Percentiles rank a stretch among this genome's conserved stretches.
Conservation (phyloP, 129 eudicot species). For the Centaurea solstitialis region DNA sequence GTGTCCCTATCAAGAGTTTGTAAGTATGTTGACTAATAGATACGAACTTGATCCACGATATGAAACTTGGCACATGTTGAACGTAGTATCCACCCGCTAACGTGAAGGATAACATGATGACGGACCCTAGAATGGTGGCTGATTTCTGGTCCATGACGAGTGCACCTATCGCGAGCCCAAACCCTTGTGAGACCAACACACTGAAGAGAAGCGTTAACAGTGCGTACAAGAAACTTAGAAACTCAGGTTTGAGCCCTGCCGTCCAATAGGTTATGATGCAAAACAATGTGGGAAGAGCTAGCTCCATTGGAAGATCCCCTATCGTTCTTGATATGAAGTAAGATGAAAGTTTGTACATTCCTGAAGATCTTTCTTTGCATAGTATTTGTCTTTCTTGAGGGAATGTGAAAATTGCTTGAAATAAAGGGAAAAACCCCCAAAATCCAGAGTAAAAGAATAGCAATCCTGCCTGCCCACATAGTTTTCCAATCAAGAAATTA, state of each 20-base stretch:
- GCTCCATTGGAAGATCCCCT: constrained; percentile 81
- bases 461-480: constrained; percentile 62
- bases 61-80: constrained; percentile 67
- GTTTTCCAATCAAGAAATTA: neutral
- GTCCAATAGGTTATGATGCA: constrained; percentile 69
- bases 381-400: constrained; percentile 79
- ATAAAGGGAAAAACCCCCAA: constrained; percentile 80
- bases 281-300: constrained; percentile 71
- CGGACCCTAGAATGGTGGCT: constrained; percentile 67
- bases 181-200: constrained; percentile 70
- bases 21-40: constrained; percentile 51
- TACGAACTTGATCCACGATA: constrained; percentile 68
- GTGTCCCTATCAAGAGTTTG: constrained; percentile 70
- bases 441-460: constrained; percentile 67
- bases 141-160: constrained; percentile 64
- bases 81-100: constrained; percentile 77
- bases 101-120: constrained; percentile 57
- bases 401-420: constrained; percentile 77
- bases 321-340: constrained; percentile 63
- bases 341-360: constrained; percentile 81
- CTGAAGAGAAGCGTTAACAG: constrained; percentile 39
- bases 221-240: constrained; percentile 43
- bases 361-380: constrained; percentile 73
- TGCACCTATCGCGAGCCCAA: constrained; percentile 87
- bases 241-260: constrained; percentile 67